Evolutionary conservation across 352 stramenopile species (phyloP).

Genomic region (Thalassiosira hispida): DNA sequence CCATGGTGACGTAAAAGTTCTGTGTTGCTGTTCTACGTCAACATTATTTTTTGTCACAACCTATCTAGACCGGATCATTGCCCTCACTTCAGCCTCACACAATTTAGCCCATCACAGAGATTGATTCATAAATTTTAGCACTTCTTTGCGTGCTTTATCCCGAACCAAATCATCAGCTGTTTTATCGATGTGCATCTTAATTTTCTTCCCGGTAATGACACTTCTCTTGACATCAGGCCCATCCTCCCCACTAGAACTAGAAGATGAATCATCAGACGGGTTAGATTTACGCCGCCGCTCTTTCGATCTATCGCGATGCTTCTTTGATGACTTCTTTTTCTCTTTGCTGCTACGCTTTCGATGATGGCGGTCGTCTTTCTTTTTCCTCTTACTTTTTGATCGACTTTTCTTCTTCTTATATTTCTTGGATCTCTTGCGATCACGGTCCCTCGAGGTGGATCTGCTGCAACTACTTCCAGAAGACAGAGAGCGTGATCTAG

Average conservation of each 20-base stretch:
- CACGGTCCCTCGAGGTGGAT: slow-evolving; percentile 12
- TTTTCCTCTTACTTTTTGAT: slow-evolving; percentile 20
- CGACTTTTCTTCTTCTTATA: slow-evolving; percentile 31
- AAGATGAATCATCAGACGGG: slow-evolving; percentile 37
- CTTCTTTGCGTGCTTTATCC: slow-evolving; percentile 76
- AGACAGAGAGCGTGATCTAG: slow-evolving; percentile 28
- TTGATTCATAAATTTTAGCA: slow-evolving; percentile 84
- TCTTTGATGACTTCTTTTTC: slow-evolving; percentile 19
- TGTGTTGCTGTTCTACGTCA: too few relatives aligned
- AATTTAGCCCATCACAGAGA: slow-evolving; percentile 66
- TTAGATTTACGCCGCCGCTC: slow-evolving; percentile 38
- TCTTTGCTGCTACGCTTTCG: background rate
- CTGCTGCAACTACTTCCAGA: slow-evolving; percentile 20
- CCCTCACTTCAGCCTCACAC: too few relatives aligned
- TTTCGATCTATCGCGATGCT: slow-evolving; percentile 8
- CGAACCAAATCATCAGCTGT: slow-evolving; percentile 75
- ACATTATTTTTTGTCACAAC: too few relatives aligned
- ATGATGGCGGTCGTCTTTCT: background rate
- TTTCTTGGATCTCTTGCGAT: slow-evolving; percentile 36
- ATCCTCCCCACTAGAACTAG: slow-evolving; percentile 33
- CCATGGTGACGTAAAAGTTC: too few relatives aligned
- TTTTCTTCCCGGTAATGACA: slow-evolving; percentile 79
- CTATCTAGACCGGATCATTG: too few relatives aligned
- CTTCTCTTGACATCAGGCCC: slow-evolving; percentile 55
- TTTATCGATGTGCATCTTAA: slow-evolving; percentile 84